Evolutionary conservation across 805 yeast genomes (phyloP).

Genomic region (Lipomyces yamanashiensis): DNA sequence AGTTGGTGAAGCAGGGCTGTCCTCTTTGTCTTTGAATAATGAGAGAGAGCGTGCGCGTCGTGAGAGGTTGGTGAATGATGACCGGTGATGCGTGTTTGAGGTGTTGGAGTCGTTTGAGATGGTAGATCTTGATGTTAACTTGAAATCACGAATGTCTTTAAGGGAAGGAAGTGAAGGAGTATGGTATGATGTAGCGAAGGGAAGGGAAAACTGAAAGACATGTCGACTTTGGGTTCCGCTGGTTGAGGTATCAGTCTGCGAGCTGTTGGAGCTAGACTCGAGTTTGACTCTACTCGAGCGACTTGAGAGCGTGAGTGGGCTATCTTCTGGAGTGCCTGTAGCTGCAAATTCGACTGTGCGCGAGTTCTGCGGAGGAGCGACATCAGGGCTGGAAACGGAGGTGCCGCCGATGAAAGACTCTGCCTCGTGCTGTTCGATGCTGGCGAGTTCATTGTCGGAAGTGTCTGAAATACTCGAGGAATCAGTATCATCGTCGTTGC

Average conservation of each 20-base stretch:
- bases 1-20: neutral
- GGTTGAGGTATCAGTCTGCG: neutral
- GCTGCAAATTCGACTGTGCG: neutral
- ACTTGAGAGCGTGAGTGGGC: neutral
- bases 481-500: neutral
- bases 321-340: neutral
- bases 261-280: neutral
- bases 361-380: neutral
- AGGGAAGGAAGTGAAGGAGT: slow-evolving; percentile 9
- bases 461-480: neutral
- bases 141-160: slow-evolving; percentile 1
- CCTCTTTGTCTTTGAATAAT: slow-evolving; percentile 5
- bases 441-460: neutral
- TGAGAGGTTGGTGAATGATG: slow-evolving; percentile 3
- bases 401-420: slow-evolving; percentile 20
- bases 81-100: neutral
- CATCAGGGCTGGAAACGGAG: neutral
- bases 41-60: neutral
- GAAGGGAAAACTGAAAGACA: slow-evolving; percentile 26
- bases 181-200: slow-evolving; percentile 14
- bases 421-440: slow-evolving; percentile 12
- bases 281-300: neutral
- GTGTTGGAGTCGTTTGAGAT: neutral
- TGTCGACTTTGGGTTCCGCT: neutral
- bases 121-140: neutral